Evolutionary conservation across 2,329 filamentous ascomycete species (phyloP).

Genomic region (Rutstroemia sp.): DNA sequence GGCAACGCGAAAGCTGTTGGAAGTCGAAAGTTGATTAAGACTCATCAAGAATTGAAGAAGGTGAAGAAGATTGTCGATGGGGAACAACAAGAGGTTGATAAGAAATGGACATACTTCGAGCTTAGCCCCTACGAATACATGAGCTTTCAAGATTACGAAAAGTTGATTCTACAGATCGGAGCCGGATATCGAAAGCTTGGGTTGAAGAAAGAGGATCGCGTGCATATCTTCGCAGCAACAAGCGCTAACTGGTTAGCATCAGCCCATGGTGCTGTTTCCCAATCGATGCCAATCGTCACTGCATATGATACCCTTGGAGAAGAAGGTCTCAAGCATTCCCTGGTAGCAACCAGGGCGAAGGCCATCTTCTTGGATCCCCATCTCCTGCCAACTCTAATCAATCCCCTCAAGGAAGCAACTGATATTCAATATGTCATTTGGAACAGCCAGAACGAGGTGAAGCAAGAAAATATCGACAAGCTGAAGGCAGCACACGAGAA

Average conservation of each 20-base stretch:
- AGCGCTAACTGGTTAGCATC: conserved; percentile 41
- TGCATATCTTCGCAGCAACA: conserved; percentile 76
- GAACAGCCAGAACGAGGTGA: conserved; percentile 41
- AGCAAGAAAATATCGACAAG: conserved; percentile 39
- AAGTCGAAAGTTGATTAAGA: conserved; percentile 63
- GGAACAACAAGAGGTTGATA: conserved; percentile 69
- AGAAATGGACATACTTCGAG: conserved; percentile 83
- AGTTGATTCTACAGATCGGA: conserved; percentile 58
- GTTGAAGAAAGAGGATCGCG: conserved; percentile 53
- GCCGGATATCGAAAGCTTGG: conserved; percentile 65
- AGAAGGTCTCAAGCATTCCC: conserved; percentile 75
- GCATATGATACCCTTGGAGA: conserved; percentile 89
- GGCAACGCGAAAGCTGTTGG: conserved; percentile 58
- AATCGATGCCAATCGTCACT: conserved; percentile 86
- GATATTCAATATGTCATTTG: conserved; percentile 46
- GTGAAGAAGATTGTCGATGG: conserved; percentile 80
- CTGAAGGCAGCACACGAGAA: conserved; percentile 49
- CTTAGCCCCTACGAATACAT: conserved; percentile 70
- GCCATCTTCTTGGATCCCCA: conserved; percentile 84
- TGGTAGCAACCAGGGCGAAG: conserved; percentile 70
- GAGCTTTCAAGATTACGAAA: conserved; percentile 70
- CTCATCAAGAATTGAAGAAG: conserved; percentile 76
- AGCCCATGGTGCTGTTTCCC: conserved; percentile 55
- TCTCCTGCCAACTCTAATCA: conserved; percentile 53
- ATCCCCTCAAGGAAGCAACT: conserved; percentile 49